Percentiles rank a stretch among this genome's conserved stretches.
Conservation (phyloP, 768 basidiomycete species). For the Psilocybe sp. region DNA sequence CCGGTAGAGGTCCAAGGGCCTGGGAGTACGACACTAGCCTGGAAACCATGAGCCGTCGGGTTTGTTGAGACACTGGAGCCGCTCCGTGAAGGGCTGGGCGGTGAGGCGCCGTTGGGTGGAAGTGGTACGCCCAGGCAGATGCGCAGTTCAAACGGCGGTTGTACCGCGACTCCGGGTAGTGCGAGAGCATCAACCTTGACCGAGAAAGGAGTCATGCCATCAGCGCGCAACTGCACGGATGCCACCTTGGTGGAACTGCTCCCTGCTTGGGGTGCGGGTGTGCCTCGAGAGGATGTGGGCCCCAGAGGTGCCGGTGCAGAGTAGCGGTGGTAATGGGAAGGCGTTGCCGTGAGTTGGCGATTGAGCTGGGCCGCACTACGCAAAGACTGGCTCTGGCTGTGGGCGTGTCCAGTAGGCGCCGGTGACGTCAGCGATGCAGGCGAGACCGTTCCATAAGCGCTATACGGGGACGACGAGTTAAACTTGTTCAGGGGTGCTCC, state of each 20-base stretch:
- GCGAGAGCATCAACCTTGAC: slow-evolving; percentile 57
- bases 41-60: slow-evolving; percentile 48
- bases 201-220: slow-evolving; percentile 64
- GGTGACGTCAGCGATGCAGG: no score
- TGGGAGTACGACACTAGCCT: slow-evolving; percentile 53
- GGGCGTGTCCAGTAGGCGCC: no score
- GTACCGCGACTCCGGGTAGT: slow-evolving; percentile 34
- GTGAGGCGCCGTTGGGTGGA: slow-evolving; percentile 48
- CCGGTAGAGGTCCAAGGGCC: slow-evolving; percentile 51
- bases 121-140: slow-evolving; percentile 58
- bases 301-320: slow-evolving; percentile 9
- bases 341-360: background rate
- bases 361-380: no score
- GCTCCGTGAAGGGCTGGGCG: slow-evolving; percentile 37
- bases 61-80: no score
- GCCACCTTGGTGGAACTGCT: slow-evolving; percentile 28
- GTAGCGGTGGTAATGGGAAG: background rate
- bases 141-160: slow-evolving; percentile 47
- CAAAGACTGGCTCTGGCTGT: no score
- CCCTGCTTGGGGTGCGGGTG: slow-evolving; percentile 25
- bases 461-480: no score
- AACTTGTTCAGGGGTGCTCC: no score
- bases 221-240: slow-evolving; percentile 55
- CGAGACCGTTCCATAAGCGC: no score
- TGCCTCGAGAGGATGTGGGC: slow-evolving; percentile 5